Base-by-base conservation (phyloP, 306 rosid genomes). In the Alnus rubra region DNA sequence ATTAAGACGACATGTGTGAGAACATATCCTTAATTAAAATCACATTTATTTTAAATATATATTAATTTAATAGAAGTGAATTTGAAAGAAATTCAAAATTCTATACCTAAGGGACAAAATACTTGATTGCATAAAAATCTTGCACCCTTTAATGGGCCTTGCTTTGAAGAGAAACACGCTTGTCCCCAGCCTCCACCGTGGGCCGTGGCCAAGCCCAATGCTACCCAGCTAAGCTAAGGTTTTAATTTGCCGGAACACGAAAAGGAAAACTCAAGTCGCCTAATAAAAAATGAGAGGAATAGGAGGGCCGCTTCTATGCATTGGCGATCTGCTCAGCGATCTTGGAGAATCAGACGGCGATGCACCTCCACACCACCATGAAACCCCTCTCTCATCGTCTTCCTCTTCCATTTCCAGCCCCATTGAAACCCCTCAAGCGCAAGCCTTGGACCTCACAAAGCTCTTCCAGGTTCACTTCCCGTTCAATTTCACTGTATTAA, bases 301-400 rank as follows among this genome's bases (percentile, higher is more conserved):
- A 1, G 97, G 98, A 76, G 98, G 98, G 0, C 97, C 97, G 55
- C 97, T 92, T 48, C 80, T 92, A 2, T 86, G 93, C 89, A 91
- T 94, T 14, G 98, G 97, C 81, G 97, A 94, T 88, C 88, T 94
- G 71, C 92, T 92, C 2, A 81, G 81, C 91, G 97, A 94, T 74
- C 87, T 94, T 56, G 98, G 96, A 7, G 97, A 91, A 55, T 78
- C 85, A 12, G 88, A 80, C 65, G 79, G 77, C 52, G 74, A 71
- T 10, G 54, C 69, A 12, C 62, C 71, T 28, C 51, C 35, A 1
- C 77, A 28, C 53, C 73, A 70, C 9, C 63, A 15, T 47, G 68
- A 64, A 71, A 78, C 77, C 51, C 76, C 78, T 62, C 49, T 55
- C 11, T 73, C 86, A 23, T 49, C 87, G 5, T 45, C 86, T 64